Percentiles rank a stretch among this genome's conserved stretches.
Evolutionary conservation across 148 eudicot genomes (phyloP).

Genomic region (Rhododendron williamsianum): DNA sequence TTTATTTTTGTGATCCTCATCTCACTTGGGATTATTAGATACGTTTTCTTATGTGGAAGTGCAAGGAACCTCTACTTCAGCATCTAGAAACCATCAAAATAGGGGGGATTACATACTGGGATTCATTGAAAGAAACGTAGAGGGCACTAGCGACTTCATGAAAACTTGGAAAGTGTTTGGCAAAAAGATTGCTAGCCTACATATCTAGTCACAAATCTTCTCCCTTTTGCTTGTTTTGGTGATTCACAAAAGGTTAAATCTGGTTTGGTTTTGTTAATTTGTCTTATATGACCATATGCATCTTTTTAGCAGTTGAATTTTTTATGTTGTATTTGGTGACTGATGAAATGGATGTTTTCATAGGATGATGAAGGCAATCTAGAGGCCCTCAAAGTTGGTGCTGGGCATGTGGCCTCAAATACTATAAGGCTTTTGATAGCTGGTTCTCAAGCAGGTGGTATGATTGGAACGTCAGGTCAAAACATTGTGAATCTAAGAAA

Average conservation of each 20-base stretch:
- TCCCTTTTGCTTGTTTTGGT: conserved; percentile 1
- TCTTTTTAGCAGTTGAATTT: neutral
- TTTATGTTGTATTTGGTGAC: neutral
- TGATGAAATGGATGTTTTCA: conserved; percentile 1
- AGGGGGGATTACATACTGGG: neutral
- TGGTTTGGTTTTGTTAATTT: neutral
- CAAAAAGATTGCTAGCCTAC: neutral
- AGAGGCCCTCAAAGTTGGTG: conserved; percentile 39
- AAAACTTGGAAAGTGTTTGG: neutral
- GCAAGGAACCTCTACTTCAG: neutral
- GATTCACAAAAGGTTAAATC: neutral
- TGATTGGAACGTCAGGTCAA: conserved; percentile 87
- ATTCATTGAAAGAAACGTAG: neutral
- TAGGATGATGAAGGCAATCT: conserved; percentile 59
- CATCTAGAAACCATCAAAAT: neutral
- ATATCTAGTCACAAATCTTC: neutral
- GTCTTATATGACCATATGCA: neutral
- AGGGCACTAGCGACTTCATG: neutral
- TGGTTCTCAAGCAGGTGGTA: conserved; percentile 91
- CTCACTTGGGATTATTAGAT: neutral
- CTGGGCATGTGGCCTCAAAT: conserved; percentile 61
- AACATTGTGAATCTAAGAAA: conserved; percentile 80
- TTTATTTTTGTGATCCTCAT: neutral
- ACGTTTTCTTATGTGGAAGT: neutral
- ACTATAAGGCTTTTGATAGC: conserved; percentile 76